Base-by-base conservation (phyloP, 2,329 filamentous ascomycete genomes). In the Exophiala dermatitidis region DNA sequence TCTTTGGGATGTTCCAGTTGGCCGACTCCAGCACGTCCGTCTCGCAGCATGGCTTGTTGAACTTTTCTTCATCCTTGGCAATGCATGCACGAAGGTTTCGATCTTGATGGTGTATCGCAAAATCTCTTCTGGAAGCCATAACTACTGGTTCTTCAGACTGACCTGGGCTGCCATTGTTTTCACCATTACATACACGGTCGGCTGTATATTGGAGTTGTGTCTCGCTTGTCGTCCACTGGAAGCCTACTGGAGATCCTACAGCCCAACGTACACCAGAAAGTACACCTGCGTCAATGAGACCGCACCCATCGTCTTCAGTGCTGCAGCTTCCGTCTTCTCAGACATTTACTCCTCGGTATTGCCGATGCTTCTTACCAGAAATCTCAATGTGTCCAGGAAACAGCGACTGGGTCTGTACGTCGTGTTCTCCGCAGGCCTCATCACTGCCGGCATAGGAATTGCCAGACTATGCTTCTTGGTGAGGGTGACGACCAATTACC, bases 331-430 rank as follows among this genome's bases (percentile, higher is more conserved):
- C 32, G 55, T 57, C 32, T 47, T 54, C 33, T 57, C 52, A 8
- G 55, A 58, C 33, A 44, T 58, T 12, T 60, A 60, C 36, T 44
- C 57, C 3, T 57, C 57, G 9, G 38, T 58, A 10, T 26, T 60
- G 36, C 57, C 57, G n/a, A 57, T 60, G 52, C 28, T 55, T 26
- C 44, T 53, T 26, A 48, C 48, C 26, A 42, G 49, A 9, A 52
- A 41, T 7, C 52, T 60, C 28, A 46, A 53, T 3, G 34, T 58
- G 34, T 44, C 55, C 33, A 33, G 32, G 31, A 42, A 34, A 38
- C 54, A 56, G 26, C 46, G 55, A 32, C 28, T 57, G 8, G 40
- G 54, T 46, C 29, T 56, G 28, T 58, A 53, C 26, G 38, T 40
- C 8, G 41, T 60, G 10, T 60, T 58, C 44, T 57, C 55, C n/a